Evolutionary conservation across 2,329 filamentous ascomycete genomes (phyloP).

Genomic region (Calonectria crousiana): DNA sequence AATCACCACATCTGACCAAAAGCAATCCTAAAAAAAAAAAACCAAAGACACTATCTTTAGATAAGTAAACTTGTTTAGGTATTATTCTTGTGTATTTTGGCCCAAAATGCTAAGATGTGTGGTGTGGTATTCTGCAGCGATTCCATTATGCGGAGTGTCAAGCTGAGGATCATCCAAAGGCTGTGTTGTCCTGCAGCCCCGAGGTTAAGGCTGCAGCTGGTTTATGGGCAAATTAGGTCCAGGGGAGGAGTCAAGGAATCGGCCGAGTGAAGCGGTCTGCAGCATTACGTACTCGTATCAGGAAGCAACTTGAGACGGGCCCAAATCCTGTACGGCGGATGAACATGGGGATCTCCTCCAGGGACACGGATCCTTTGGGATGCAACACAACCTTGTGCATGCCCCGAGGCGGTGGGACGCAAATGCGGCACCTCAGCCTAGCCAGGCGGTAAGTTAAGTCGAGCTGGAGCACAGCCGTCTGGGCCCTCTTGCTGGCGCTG

Average conservation of each 20-base stretch:
- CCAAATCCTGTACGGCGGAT: neutral
- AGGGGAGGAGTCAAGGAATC: neutral
- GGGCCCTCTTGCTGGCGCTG: neutral
- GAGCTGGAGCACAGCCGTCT: conserved; percentile 1
- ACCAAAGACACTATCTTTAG: neutral
- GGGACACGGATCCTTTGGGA: conserved; percentile 13
- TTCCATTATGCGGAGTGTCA: neutral
- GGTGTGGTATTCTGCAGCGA: neutral
- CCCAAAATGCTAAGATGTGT: neutral
- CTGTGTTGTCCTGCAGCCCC: neutral
- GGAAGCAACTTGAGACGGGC: neutral
- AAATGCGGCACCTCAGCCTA: neutral
- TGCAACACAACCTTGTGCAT: conserved; percentile 2
- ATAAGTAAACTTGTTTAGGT: neutral
- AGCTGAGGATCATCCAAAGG: neutral
- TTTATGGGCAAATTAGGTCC: neutral
- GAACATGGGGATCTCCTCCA: conserved; percentile 6
- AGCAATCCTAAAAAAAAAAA: neutral
- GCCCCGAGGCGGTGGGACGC: conserved; percentile 6
- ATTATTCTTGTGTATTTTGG: too few species aligned
- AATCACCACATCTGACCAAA: neutral
- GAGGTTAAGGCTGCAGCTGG: neutral
- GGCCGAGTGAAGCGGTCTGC: conserved; percentile 4
- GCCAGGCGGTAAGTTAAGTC: neutral
- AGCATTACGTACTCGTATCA: conserved; percentile 12